Evolutionary conservation across 345 rosid genomes (phyloP), one percentile per base, ranked within the genome.

Genomic region (Erysimum cheiranthoides): DNA sequence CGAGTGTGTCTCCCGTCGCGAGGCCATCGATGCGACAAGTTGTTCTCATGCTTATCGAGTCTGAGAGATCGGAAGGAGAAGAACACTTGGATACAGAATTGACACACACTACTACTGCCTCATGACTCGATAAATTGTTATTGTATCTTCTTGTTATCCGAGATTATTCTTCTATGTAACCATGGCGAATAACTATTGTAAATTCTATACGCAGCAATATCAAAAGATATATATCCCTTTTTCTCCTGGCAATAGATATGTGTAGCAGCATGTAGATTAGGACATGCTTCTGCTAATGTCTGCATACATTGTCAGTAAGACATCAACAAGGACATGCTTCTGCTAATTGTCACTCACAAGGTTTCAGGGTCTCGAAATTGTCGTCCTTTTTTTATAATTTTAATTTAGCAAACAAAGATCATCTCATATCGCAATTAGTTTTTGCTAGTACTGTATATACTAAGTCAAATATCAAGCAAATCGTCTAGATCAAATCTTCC

Each of bases 21-120:
- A 82, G 98, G 66, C 77, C 80, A 53, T 78, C 84, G 4, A 93
- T 91, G 97, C 80, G 92, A 40, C 86, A 86, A 81, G 97, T 87
- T 73, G 96, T 89, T 52, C 61, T 64, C 49, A 86, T 88, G 96
- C 97, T 93, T 27, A 73, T 79, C 0, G 97, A 91, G 82, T 88
- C 97, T 7, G 73, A 73, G 17, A 73, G 77, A 81, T 82, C 74
- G 5, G 82, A 72, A 79, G 68, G 11, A 76, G 46, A 35, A 25
- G 57, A 52, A 10, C 32, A 16, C 35, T 25, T 70, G 70, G 70
- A 53, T 61, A 46, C 49, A 35, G 70, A 73, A 32, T 18, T 32
- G 65, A n/a, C 21, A 45, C 45, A 64, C 2, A 45, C 35, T 58
- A 46, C 60, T 6, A 46, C 25, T 21, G 1, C n/a, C 5, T 31